phyloP scores from a whole-genome alignment of 352 stramenopile species.

The Albugo candida region DNA sequence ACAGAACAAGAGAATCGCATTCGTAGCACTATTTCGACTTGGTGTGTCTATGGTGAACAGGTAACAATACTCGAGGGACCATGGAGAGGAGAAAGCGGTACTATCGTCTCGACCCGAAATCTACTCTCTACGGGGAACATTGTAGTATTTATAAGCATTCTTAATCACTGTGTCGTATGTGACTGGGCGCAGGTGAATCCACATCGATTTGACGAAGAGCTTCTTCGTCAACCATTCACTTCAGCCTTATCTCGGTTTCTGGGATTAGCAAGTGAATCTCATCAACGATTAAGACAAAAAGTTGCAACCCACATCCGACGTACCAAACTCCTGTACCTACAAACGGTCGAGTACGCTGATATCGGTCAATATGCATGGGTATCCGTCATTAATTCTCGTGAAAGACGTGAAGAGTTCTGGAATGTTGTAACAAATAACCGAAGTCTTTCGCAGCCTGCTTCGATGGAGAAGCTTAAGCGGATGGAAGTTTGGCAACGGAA shows the following conservation, averaged over 20 bases:
- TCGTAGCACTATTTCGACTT: constrained; percentile 19
- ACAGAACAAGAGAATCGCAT: constrained; percentile 14
- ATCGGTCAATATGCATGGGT: constrained; percentile 49
- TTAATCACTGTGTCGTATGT: constrained; percentile 33
- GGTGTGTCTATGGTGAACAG: constrained; percentile 26
- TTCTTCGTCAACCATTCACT: constrained; percentile 12
- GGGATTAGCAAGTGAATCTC: constrained; percentile 20
- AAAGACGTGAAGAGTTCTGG: constrained; percentile 40
- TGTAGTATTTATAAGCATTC: constrained; percentile 30
- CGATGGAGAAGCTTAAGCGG: constrained; percentile 30
- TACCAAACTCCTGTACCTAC: constrained; percentile 36
- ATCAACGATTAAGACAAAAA: constrained; percentile 16
- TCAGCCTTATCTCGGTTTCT: constrained; percentile 11
- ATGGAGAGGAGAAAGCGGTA: constrained; percentile 24
- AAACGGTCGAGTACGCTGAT: constrained; percentile 46
- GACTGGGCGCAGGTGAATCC: constrained; percentile 30
- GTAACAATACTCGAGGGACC: constrained; percentile 27
- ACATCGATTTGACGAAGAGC: constrained; percentile 12
- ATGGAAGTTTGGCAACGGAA: constrained; percentile 33
- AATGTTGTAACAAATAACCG: constrained; percentile 54
- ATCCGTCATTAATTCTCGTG: constrained; percentile 31
- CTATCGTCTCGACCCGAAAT: constrained; percentile 44
- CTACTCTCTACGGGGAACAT: constrained; percentile 33
- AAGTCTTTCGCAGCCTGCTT: constrained; percentile 24
- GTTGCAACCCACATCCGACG: constrained; percentile 7